Evolutionary conservation across 805 yeast species (phyloP).

Genomic region (Pichia membranifaciens): DNA sequence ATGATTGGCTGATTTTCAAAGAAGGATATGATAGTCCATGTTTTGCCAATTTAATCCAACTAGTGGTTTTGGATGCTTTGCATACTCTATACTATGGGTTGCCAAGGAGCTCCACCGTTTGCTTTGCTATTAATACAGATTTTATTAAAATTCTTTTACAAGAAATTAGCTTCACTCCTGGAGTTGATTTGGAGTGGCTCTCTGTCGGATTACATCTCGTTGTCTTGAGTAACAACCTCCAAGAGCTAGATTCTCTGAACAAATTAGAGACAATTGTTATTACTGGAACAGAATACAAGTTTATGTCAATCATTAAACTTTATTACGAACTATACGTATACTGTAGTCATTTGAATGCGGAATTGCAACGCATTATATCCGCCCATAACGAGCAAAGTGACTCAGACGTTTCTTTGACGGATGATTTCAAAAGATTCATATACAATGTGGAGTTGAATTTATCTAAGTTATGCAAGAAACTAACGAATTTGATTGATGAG

Average conservation of each 20-base stretch:
- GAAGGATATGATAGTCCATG: constrained; percentile 19
- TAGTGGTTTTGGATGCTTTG: constrained; percentile 46
- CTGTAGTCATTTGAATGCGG: constrained; percentile 7
- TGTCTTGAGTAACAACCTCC: constrained; percentile 16
- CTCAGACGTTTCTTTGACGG: neutral
- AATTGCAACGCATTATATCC: constrained; percentile 3
- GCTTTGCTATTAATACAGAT: constrained; percentile 16
- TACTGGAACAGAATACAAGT: constrained; percentile 22
- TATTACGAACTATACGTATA: constrained; percentile 20
- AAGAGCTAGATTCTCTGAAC: constrained; percentile 15
- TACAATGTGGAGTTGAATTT: constrained; percentile 29
- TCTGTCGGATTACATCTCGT: constrained; percentile 24
- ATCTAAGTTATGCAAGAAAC: constrained; percentile 24
- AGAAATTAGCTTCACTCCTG: constrained; percentile 9
- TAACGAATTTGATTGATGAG: constrained; percentile 27
- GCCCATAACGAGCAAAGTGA: constrained; percentile 1
- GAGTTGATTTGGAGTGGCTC: constrained; percentile 18
- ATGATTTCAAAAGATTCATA: constrained; percentile 22
- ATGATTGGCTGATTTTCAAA: constrained; percentile 50
- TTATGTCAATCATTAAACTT: constrained; percentile 22
- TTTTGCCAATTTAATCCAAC: constrained; percentile 37
- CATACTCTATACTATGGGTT: constrained; percentile 48
- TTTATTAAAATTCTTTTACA: constrained; percentile 18
- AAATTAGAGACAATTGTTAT: constrained; percentile 13
- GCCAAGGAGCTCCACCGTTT: constrained; percentile 24